Evolutionary conservation across 306 rosid species (phyloP).

Genomic region (Dalbergia cochinchinensis): DNA sequence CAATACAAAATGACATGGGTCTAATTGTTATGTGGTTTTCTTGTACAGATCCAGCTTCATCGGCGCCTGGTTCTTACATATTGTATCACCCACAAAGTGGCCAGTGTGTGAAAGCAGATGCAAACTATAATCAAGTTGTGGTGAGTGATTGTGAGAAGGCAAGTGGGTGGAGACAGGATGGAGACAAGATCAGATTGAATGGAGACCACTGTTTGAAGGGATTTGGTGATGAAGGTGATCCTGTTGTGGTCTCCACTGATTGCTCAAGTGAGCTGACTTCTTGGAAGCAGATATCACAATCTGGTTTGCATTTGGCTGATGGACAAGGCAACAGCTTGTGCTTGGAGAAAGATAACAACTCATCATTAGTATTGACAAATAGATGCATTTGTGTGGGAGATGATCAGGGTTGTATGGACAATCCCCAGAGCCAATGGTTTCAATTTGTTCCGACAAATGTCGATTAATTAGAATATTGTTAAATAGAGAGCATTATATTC

Average conservation of each 20-base stretch:
- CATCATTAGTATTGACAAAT: background rate
- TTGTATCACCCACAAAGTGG: conserved; percentile 5
- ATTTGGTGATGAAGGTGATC: background rate
- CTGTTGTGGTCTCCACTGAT: background rate
- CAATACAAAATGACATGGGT: background rate
- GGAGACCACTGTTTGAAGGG: background rate
- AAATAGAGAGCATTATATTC: background rate
- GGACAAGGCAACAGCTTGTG: background rate
- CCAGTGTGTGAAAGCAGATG: background rate
- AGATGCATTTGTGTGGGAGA: background rate
- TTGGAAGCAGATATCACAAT: background rate
- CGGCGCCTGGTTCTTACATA: background rate
- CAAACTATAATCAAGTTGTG: background rate
- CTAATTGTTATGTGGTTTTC: background rate
- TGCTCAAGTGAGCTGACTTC: background rate
- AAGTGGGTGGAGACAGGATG: background rate
- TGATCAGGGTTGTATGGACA: background rate
- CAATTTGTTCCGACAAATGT: background rate
- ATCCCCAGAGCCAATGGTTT: background rate
- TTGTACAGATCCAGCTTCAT: background rate
- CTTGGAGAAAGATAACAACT: background rate
- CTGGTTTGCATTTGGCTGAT: background rate
- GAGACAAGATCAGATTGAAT: background rate
- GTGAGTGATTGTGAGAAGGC: background rate
- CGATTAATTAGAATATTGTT: background rate